Percentiles rank a stretch among this genome's conserved stretches.
These are phyloP conservation scores for Camelina sativa DNA, from an alignment of 345 rosid genomes.

Conservation along the genomic window DNA sequence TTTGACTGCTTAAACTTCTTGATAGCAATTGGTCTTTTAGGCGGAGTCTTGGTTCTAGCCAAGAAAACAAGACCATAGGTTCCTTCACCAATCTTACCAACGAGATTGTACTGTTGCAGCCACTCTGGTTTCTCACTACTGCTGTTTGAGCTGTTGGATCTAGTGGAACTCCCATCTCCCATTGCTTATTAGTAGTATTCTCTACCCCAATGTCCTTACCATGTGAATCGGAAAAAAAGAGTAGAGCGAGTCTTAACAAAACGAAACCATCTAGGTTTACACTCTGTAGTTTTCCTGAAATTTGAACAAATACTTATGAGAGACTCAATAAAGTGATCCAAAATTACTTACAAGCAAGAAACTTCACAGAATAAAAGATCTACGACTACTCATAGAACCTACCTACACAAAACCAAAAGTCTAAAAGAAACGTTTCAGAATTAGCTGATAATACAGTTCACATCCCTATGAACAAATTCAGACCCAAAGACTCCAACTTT, in stretches of 20 bases:
- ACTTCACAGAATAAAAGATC: constrained; percentile 19
- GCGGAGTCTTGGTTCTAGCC: constrained; percentile 72
- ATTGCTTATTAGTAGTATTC: constrained; percentile 39
- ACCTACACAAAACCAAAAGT: constrained; percentile 2
- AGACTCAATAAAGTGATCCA: constrained; percentile 5
- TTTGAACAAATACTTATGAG: not conserved
- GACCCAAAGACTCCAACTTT: not conserved
- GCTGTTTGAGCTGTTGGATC: constrained; percentile 45
- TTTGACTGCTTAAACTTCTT: constrained; percentile 99
- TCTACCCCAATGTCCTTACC: constrained; percentile 1
- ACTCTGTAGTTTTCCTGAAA: constrained; percentile 21
- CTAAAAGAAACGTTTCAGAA: not conserved
- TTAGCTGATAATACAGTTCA: constrained; percentile 2
- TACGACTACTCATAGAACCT: not conserved
- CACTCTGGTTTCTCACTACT: constrained; percentile 85
- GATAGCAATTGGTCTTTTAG: constrained; percentile 91
- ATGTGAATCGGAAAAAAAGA: not conserved
- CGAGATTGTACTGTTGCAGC: constrained; percentile 96
- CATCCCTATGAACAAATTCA: not conserved
- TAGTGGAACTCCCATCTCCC: constrained; percentile 59
- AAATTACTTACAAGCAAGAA: constrained; percentile 10
- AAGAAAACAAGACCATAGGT: constrained; percentile 98
- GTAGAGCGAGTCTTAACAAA: constrained; percentile 17
- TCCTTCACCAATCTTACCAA: constrained; percentile 99
- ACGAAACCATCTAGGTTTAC: constrained; percentile 10